Evolutionary conservation across 148 eudicot species (phyloP).

Genomic region (Vaccinium corymbosum): DNA sequence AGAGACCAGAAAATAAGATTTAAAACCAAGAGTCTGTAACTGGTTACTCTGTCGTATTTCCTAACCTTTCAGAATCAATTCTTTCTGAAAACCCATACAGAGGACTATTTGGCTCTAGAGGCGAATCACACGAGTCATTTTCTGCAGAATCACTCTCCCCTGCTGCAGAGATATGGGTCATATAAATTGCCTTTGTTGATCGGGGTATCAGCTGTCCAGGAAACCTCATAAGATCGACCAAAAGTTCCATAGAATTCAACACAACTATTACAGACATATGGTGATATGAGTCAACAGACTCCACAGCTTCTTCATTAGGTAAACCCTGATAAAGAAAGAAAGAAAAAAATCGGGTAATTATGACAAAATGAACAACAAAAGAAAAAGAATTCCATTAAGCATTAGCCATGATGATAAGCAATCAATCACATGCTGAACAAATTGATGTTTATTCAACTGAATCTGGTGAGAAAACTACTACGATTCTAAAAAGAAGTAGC

Average conservation of each 20-base stretch:
- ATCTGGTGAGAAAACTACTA: not conserved
- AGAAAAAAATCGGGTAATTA: not conserved
- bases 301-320: constrained; percentile 74
- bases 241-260: constrained; percentile 76
- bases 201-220: constrained; percentile 93
- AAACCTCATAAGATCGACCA: constrained; percentile 92
- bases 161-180: constrained; percentile 90
- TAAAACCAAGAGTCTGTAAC: not conserved
- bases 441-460: not conserved
- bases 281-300: constrained; percentile 73
- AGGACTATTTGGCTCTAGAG: constrained; percentile 96
- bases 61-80: constrained; percentile 81
- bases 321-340: constrained; percentile 59
- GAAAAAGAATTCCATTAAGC: not conserved
- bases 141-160: constrained; percentile 99
- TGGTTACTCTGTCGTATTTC: not conserved
- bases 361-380: not conserved
- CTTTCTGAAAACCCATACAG: constrained; percentile 68
- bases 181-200: constrained; percentile 79
- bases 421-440: constrained; percentile 6
- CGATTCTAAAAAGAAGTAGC: not conserved
- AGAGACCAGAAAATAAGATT: not conserved
- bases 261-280: constrained; percentile 95
- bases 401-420: constrained; percentile 9
- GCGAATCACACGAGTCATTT: constrained; percentile 99